Evolutionary conservation across 73 alveolate genomes (phyloP), one percentile per base, ranked within the genome.

Genomic region (Stentor roeselii): DNA sequence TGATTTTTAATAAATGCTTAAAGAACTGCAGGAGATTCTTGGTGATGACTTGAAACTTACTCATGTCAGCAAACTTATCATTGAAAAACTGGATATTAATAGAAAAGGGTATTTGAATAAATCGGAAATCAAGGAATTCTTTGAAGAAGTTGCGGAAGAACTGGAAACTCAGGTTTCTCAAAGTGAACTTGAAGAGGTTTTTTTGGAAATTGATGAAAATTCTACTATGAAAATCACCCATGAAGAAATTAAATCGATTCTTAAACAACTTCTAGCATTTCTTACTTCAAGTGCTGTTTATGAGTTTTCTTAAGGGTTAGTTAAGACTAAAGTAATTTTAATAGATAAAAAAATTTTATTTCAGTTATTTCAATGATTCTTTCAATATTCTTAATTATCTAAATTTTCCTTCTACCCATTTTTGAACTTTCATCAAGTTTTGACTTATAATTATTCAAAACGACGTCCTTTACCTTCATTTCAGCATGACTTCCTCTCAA

Each of bases 131-230:
- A 67, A 32, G 34, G 1, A n/a, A 0, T 67, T 67, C 11, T 67
- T 67, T 67, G 41, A 67, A 2, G 80, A 67, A 67, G 80, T 67
- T 67, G n/a, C 80, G 14, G 80, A 67, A 1, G 80, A 67, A 32
- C n/a, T 67, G 21, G 80, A 67, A 1, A 21, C 37, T 15, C 80
- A 21, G 1, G 37, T 67, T 27, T 27, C 41, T 30, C 27, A n/a
- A 21, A 34, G 41, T 27, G 80, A 67, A 21, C 34, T 67, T 27
- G 80, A 67, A 21, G 80, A 67, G 34, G 14, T 67, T n/a, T 67
- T 67, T 67, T 15, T 34, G 11, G 80, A 67, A 67, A n/a, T 67
- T 1, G 80, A 67, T 67, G 80, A 67, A 67, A 67, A 67, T 2
- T 14, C 42, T n/a, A 32, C n/a, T 30, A 67, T 21, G 2, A 67